Base-by-base conservation (phyloP, 331 rosid species). In the Quercus phellos region DNA sequence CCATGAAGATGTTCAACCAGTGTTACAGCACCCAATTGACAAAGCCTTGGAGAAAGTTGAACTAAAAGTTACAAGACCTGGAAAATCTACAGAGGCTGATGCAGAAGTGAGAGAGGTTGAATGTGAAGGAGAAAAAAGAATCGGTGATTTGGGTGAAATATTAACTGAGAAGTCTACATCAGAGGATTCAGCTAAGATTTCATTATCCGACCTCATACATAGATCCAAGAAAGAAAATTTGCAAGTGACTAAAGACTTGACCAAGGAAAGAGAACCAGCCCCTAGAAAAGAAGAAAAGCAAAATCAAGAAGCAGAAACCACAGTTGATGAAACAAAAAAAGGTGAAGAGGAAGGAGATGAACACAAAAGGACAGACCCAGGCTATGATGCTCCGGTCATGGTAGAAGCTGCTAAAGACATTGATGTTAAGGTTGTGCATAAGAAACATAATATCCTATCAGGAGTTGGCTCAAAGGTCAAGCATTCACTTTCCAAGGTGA, bases 401-500 rank as follows among this genome's bases (percentile, higher is more conserved):
- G 87, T 86, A 12, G 84, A 89, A 70, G 70, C 80, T 73, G 79
- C 89, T 6, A 80, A 73, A 69, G 90, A 86, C 0, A 21, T 34
- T 67, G 84, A 84, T 26, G 79, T 51, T 1, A 92, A 88, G 35
- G 85, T 64, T 63, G 34, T 76, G 32, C 87, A 80, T 60, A 87
- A 85, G 87, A 87, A 87, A 73, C 87, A 85, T 30, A 79, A 43
- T 30, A 71, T 87, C 51, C 77, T 87, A 18, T 87, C 87, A 4
- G 89, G 89, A 16, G 86, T 87, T 76, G 80, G 90, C 27, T 84
- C 91, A 72, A 85, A 84, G 82, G 90, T 90, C 32, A 92, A 92
- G 88, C 94, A 87, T 72, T 92, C 93, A 24, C 87, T 92, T 64
- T 90, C 91, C 21, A 88, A 88, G 77, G 93, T 92, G 81, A 92